Conservation (phyloP, 768 basidiomycete genomes). For the Tulasnella sp. region DNA sequence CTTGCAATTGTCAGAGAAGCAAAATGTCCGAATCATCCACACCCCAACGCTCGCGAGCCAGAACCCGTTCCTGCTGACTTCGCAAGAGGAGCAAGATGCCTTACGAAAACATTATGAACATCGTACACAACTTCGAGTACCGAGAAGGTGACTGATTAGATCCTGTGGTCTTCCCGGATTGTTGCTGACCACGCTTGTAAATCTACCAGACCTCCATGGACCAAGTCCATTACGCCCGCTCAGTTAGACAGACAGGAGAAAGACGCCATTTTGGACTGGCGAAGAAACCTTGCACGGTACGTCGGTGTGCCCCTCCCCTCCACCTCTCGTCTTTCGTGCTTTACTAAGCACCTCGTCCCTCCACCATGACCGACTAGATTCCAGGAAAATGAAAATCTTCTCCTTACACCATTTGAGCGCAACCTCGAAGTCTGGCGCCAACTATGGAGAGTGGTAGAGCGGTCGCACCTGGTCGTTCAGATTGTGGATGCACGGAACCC, state of each 20-base stretch:
- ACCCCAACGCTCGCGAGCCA: slow-evolving; percentile 55
- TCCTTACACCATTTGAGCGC: slow-evolving; percentile 96
- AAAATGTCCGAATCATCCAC: slow-evolving; percentile 78
- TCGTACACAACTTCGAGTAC: slow-evolving; percentile 76
- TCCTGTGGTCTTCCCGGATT: neutral
- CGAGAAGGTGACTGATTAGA: slow-evolving; percentile 52
- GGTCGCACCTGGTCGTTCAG: slow-evolving; percentile 92
- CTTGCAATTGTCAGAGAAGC: slow-evolving; percentile 52
- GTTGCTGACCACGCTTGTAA: neutral
- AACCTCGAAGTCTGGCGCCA: slow-evolving; percentile 99
- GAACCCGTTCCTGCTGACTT: slow-evolving; percentile 85
- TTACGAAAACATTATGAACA: slow-evolving; percentile 75
- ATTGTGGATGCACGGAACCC: slow-evolving; percentile 98
- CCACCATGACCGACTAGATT: slow-evolving; percentile 53
- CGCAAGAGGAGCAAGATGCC: slow-evolving; percentile 77
- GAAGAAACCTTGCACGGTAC: slow-evolving; percentile 87
- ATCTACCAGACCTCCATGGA: slow-evolving; percentile 75
- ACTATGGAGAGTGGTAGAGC: slow-evolving; percentile 94
- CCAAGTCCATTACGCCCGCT: slow-evolving; percentile 68
- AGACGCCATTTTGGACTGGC: slow-evolving; percentile 89
- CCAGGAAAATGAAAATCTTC: slow-evolving; percentile 81
- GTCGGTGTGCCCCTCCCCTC: slow-evolving; percentile 43
- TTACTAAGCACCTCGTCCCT: neutral
- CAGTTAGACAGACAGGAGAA: slow-evolving; percentile 90
- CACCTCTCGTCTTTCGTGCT: neutral